Base-by-base conservation (phyloP, 2,329 filamentous ascomycete species). In the Penicillium sp. region DNA sequence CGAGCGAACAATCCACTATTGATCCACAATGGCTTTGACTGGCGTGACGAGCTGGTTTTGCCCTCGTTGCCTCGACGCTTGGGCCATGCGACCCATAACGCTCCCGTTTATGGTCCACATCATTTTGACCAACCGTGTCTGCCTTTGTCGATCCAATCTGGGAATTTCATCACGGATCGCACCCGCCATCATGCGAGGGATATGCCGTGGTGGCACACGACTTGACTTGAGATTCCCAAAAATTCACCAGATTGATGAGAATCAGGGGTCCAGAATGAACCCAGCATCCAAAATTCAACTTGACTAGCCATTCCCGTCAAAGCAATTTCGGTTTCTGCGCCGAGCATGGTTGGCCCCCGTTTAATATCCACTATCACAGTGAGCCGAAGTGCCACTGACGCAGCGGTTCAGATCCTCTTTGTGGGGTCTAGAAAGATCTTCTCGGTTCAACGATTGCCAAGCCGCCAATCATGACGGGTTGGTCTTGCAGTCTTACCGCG, bases 361-460 rank as follows among this genome's bases (percentile, higher is more conserved):
- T 28, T 16, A 25, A 13, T 25, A 20, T 18, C 35, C 32, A 37
- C 34, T 31, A 33, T 33, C 23, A 46, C 37, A 25, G 31, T 30
- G 17, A 34, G 18, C 30, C 27, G 23, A n/a, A 29, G 16, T 38
- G 35, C 41, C 35, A 40, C 40, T 42, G 40, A 44, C 35, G 33
- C 32, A 39, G 28, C 26, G 5, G 16, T 31, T 30, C 31, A 31
- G 37, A 41, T 38, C 36, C 27, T 27, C 33, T 18, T 35, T 47
- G 47, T 48, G 48, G 48, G 36, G 42, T 27, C n/a, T 16, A 9
- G 32, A 33, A 36, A 30, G 47, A 46, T 48, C 42, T 18, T 28
- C 22, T 17, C 22, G 18, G 18, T 34, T 29, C 13, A 22, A 33
- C 23, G 14, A 32, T 34, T 37, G 37, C 40, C 44, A 39, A 47